phyloP scores from a whole-genome alignment of 108 stramenopile species.

The Cyclostephanos tholiformis region DNA sequence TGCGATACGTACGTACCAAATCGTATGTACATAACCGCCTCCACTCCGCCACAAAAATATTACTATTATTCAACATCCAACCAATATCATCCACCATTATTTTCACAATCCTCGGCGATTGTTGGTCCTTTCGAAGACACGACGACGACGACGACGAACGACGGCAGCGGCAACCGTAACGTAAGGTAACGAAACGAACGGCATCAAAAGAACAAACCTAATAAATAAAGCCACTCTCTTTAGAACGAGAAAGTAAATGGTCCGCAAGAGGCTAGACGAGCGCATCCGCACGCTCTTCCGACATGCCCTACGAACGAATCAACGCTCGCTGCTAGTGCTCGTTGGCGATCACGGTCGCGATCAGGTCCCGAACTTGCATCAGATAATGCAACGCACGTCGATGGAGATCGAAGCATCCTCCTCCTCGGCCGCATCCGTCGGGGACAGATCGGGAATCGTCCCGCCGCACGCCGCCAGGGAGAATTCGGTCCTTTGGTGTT shows the following conservation, averaged over 20 bases:
- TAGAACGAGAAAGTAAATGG: slow-evolving; percentile 64
- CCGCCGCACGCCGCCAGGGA: slow-evolving; percentile 1
- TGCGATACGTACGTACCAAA: no score
- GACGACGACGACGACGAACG: no score
- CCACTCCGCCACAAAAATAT: not conserved
- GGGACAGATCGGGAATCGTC: not conserved
- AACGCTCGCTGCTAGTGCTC: slow-evolving; percentile 91
- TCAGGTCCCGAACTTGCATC: slow-evolving; percentile 97
- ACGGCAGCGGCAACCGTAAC: no score
- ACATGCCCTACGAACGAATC: slow-evolving; percentile 74
- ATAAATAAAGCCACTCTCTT: not conserved
- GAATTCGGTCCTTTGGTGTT: slow-evolving; percentile 94
- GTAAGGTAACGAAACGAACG: not conserved
- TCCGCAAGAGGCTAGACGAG: slow-evolving; percentile 96
- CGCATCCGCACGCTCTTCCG: slow-evolving; percentile 94
- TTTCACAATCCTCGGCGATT: no score
- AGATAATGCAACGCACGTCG: slow-evolving; percentile 83
- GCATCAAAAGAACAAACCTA: no score
- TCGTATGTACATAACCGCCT: no score
- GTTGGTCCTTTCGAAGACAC: no score
- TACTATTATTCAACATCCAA: no score
- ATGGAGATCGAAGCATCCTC: not conserved
- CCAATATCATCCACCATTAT: no score
- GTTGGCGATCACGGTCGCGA: slow-evolving; percentile 99
- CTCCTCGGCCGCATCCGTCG: not conserved